Base-by-base conservation (phyloP, 306 rosid species). In the Vicia sativa region DNA sequence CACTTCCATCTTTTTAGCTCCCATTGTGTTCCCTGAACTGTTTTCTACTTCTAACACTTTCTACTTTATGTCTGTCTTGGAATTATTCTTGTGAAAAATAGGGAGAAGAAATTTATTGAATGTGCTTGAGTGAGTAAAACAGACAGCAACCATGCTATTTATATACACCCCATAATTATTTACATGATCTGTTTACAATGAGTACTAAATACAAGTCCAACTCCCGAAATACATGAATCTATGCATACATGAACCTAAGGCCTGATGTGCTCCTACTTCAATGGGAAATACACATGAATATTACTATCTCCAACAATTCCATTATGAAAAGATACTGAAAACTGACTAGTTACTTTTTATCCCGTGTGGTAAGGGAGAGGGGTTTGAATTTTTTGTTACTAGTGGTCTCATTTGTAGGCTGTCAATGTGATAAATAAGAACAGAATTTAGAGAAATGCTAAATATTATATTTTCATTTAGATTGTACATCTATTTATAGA, bases 1-100 rank as follows among this genome's bases (percentile, higher is more conserved):
- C 52, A 13, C 16, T 49, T 68, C 19, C 42, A 37, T 14, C 28
- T 8, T 14, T 62, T 52, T 43, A 35, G 39, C 50, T 28, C n/a
- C 71, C 37, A 4, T 19, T 26, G 26, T 73, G 63, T 42, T 62
- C 71, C 43, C 46, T 12, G 12, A 79, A 56, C 42, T 65, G 62
- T 56, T 34, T 19, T 19, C 26, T 18, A 71, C 69, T 39, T 21
- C 67, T 21, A 52, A 56, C 45, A 7, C 26, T 49, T 38, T 55
- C 28, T 77, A 67, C 48, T 57, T 42, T 58, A 18, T 21, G 23
- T 21, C 23, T 21, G 23, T 74, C 52, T 44, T 44, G 28, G 31
- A 43, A 67, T 37, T 21, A 18, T 38, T 21, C 29, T 11, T 52
- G 58, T 52, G 12, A 48, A 16, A 44, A 48, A 48, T 48, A 48